Evolutionary conservation across 1,284 basidiomycete species (phyloP).

Genomic region (Fomitopsis betulina): DNA sequence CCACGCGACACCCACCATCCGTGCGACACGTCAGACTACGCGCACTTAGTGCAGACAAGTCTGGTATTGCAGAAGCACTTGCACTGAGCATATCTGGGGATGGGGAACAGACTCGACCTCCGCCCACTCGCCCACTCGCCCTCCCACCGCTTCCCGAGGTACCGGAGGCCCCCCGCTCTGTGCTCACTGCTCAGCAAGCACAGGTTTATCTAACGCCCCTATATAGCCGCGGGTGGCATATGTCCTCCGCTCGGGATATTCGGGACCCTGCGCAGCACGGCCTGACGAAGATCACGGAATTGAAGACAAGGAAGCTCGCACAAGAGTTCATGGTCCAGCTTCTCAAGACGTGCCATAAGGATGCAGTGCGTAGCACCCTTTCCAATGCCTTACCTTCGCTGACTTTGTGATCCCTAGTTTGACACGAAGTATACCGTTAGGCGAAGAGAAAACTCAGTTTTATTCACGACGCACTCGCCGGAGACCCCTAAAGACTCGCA

Average conservation of each 20-base stretch:
- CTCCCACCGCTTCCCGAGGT: not conserved
- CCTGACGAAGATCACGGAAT: not conserved
- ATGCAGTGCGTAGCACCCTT: not conserved
- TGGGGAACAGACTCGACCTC: not conserved
- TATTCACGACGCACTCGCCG: not conserved
- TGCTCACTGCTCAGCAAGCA: not conserved
- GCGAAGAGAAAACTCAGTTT: not conserved
- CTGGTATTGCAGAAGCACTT: not conserved
- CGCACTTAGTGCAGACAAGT: too few relatives aligned
- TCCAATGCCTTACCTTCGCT: not conserved
- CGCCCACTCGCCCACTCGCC: not conserved
- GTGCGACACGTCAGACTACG: not conserved
- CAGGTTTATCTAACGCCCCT: not conserved
- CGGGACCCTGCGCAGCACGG: not conserved
- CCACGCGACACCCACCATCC: not conserved
- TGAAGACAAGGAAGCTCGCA: not conserved
- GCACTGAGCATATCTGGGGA: not conserved
- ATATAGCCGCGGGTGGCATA: not conserved
- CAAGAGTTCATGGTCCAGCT: not conserved
- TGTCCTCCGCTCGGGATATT: not conserved
- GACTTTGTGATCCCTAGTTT: not conserved
- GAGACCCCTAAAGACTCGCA: not conserved
- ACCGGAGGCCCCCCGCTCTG: not conserved
- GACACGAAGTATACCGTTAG: not conserved
- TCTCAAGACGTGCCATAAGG: not conserved